A percentile compares a stretch with the other conserved stretches of the same genome.
Evolutionary conservation across 2,329 filamentous ascomycete genomes (phyloP).

Genomic region (Fusarium paranaense): DNA sequence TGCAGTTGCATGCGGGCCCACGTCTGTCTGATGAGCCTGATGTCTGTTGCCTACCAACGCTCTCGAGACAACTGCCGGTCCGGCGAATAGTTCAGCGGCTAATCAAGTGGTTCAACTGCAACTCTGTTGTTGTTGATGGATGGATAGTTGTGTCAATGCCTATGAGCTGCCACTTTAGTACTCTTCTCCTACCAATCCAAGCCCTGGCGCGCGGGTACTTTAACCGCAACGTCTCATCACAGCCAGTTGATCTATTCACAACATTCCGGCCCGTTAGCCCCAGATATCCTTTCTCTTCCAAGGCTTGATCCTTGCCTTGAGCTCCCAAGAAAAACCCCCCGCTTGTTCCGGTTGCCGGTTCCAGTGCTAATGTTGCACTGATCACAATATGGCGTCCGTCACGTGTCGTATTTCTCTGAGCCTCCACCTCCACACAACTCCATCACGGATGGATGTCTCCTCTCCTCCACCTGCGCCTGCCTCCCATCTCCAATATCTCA

Average conservation of each 20-base stretch:
- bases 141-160: neutral
- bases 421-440: conserved; percentile 21
- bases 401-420: conserved; percentile 23
- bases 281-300: neutral
- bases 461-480: neutral
- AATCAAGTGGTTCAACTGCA: neutral
- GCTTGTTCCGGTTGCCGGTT: neutral
- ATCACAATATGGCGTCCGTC: conserved; percentile 22
- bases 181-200: neutral
- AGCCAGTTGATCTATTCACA: conserved; percentile 3
- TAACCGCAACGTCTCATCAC: neutral
- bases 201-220: neutral
- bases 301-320: neutral
- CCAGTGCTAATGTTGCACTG: neutral
- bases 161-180: neutral
- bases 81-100: conserved; percentile 14
- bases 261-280: neutral
- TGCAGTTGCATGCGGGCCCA: conserved; percentile 17
- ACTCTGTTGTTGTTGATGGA: neutral
- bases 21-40: conserved; percentile 1
- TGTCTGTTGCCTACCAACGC: neutral
- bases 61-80: conserved; percentile 13
- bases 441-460: neutral
- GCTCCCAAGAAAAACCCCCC: neutral
- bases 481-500: conserved; percentile 17